phyloP scores from a whole-genome alignment of 2,329 filamentous ascomycete genomes.

The Cladorrhinum sp. region DNA sequence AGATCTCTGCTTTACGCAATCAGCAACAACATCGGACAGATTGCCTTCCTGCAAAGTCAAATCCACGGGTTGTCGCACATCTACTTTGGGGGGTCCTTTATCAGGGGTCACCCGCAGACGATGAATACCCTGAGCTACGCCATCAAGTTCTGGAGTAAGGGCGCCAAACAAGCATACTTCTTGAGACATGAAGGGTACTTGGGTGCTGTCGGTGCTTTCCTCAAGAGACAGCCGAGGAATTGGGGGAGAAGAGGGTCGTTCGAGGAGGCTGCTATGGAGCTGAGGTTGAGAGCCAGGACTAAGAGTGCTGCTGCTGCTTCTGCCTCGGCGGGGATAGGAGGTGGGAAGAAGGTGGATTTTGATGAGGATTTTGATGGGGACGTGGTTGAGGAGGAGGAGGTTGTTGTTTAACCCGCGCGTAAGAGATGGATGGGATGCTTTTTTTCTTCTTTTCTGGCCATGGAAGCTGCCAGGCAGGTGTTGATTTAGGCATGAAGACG shows the following conservation, averaged over 20 bases:
- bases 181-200: constrained; percentile 93
- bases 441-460: neutral
- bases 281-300: constrained; percentile 26
- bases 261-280: constrained; percentile 45
- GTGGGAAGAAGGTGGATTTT: neutral
- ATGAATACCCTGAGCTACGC: constrained; percentile 97
- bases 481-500: neutral
- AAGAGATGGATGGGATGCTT: too few relatives aligned
- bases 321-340: neutral
- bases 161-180: constrained; percentile 92
- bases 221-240: constrained; percentile 84
- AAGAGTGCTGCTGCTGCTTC: neutral
- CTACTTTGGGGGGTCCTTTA: constrained; percentile 97
- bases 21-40: constrained; percentile 97
- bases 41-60: constrained; percentile 94
- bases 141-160: constrained; percentile 94
- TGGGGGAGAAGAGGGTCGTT: constrained; percentile 85
- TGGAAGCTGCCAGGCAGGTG: neutral
- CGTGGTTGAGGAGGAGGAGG: neutral
- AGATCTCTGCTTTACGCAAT: constrained; percentile 91
- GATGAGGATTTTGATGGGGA: neutral
- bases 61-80: constrained; percentile 89
- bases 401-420: neutral
- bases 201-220: constrained; percentile 87
- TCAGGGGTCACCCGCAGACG: constrained; percentile 91